Evolutionary conservation across 345 rosid species (phyloP).

Genomic region (Eutrema japonicum): DNA sequence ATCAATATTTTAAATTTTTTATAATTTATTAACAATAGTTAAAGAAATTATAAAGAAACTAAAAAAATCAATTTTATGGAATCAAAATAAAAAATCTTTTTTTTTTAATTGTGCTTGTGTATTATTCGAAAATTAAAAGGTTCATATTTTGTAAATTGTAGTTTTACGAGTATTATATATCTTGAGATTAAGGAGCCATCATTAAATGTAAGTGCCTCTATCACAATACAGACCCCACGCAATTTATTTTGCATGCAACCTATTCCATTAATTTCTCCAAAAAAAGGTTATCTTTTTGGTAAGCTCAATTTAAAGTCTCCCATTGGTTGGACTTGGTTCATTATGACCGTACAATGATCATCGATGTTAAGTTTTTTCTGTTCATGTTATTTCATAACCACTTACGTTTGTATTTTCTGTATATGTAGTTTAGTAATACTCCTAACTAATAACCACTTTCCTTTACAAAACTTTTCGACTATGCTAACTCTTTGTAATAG

Average conservation of each 20-base stretch:
- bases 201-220: constrained; percentile 4
- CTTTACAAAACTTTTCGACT: background rate
- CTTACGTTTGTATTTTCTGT: background rate
- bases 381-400: constrained; percentile 5
- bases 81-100: no score
- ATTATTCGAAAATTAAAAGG: background rate
- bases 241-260: constrained; percentile 38
- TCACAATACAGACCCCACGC: constrained; percentile 32
- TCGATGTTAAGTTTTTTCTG: constrained; percentile 10
- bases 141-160: background rate
- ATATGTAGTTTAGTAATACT: background rate
- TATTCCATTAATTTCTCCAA: constrained; percentile 24
- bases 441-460: background rate
- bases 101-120: background rate
- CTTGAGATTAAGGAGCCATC: constrained; percentile 1
- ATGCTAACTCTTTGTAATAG: background rate
- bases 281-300: constrained; percentile 35
- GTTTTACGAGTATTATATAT: background rate
- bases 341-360: constrained; percentile 19
- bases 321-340: constrained; percentile 28
- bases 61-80: background rate
- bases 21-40: background rate
- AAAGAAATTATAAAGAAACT: background rate
- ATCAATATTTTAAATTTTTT: background rate
- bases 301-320: constrained; percentile 40